phyloP scores from a whole-genome alignment of 192 early-diverging fungal species.

The Linnemannia exigua region DNA sequence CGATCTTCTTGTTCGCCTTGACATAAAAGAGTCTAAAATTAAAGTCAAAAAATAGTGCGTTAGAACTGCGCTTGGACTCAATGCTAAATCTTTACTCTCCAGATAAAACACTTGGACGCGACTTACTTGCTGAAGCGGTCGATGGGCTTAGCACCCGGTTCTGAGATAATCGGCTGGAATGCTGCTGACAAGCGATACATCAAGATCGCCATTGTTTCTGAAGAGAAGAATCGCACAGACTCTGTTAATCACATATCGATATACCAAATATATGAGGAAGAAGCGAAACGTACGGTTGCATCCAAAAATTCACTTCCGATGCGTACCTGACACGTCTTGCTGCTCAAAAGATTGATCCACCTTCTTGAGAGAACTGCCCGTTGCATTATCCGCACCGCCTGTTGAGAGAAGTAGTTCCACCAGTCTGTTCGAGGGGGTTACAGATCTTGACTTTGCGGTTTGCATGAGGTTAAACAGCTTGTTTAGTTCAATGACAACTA shows the following conservation, averaged over 20 bases:
- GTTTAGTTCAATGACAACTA: slow-evolving; percentile 40
- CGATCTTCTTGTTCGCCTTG: slow-evolving; percentile 58
- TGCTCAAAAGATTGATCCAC: slow-evolving; percentile 50
- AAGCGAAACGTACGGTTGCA: too few species aligned
- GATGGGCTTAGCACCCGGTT: slow-evolving; percentile 21
- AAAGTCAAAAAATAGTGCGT: not conserved
- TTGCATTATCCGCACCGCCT: not conserved
- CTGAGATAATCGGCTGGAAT: slow-evolving; percentile 55
- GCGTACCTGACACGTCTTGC: slow-evolving; percentile 77
- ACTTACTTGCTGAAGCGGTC: slow-evolving; percentile 52
- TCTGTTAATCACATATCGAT: too few species aligned
- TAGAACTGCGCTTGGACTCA: not conserved
- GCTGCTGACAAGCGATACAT: slow-evolving; percentile 75
- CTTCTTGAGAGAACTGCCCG: not conserved
- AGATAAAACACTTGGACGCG: not conserved
- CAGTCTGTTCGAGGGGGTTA: slow-evolving; percentile 23
- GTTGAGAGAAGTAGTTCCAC: slow-evolving; percentile 59
- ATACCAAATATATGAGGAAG: too few species aligned
- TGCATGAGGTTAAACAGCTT: slow-evolving; percentile 27
- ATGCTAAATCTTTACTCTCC: not conserved
- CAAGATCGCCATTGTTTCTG: slow-evolving; percentile 80
- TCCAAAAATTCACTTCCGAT: too few species aligned
- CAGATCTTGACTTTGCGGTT: slow-evolving; percentile 19
- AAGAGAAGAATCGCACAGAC: slow-evolving; percentile 7
- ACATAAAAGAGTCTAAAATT: slow-evolving; percentile 64